Evolutionary conservation across 352 stramenopile genomes (phyloP), one percentile per base, ranked within the genome.

Genomic region (Phytophthora ramorum): DNA sequence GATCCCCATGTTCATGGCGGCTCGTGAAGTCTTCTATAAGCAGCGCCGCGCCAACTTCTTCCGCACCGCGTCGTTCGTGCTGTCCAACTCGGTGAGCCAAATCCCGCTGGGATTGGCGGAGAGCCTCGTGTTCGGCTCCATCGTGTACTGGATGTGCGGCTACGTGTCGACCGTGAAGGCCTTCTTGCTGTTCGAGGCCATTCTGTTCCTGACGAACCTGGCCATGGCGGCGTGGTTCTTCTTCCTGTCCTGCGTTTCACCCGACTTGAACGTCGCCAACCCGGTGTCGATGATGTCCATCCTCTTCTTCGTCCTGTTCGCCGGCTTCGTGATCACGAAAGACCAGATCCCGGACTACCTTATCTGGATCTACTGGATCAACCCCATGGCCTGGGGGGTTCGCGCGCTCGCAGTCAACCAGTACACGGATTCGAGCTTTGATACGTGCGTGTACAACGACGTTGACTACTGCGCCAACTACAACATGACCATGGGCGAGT

Each of bases 71-170:
- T 83, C 81, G 16, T 96, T 87, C 58, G 76, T 93, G 34, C 50
- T 93, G 9, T 73, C 68, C 0, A 70, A 46, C 14, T 74, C 73
- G 0, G 57, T 77, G 7, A 68, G 48, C n/a, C 66, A 79, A 22
- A 35, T 87, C 12, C 69, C 79, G 44, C 20, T 84, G 45, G 49
- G 49, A 43, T 0, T 83, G 0, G 53, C 75, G n/a, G 88, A 96
- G 63, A 76, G 65, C 12, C n/a, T 91, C 0, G 49, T 93, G 19
- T 95, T 96, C 67, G 89, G 85, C 8, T 83, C 76, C 1, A 71
- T 96, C 40, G 45, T 95, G 1, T 96, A 96, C 64, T 95, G 82
- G 74, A 91, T 95, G 71, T 87, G 90, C 40, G 89, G 87, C 3
- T 81, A 64, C 32, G 59, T 71, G 8, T 19, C 37, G 2, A 57